Evolutionary conservation across 257 asterid species (phyloP).

Genomic region (Haberlea rhodopensis): DNA sequence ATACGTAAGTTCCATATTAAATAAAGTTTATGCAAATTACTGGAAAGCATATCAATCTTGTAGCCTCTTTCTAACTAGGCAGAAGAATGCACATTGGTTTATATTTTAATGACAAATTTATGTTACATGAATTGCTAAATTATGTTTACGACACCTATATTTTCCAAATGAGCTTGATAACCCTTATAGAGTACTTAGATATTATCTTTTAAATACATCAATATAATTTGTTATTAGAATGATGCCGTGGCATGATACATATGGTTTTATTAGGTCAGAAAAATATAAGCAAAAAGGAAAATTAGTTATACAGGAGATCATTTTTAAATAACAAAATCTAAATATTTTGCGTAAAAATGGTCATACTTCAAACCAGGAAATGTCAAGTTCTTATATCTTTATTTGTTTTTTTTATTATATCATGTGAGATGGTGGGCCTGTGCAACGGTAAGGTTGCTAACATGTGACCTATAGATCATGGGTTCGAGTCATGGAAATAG

Average conservation of each 20-base stretch:
- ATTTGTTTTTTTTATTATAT: not conserved
- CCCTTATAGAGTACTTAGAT: not conserved
- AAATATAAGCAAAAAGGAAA: not conserved
- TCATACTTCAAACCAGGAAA: not conserved
- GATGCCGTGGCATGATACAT: not conserved
- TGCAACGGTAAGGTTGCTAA: too few relatives aligned
- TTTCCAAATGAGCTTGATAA: not conserved
- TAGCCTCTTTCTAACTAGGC: constrained; percentile 8
- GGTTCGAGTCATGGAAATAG: too few relatives aligned
- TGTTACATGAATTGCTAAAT: not conserved
- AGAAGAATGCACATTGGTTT: not conserved
- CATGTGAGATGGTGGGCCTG: too few relatives aligned
- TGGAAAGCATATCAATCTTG: not conserved
- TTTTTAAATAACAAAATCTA: constrained; percentile 10
- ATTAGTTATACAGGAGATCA: constrained; percentile 4
- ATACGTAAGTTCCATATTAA: not conserved
- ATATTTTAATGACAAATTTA: too few relatives aligned
- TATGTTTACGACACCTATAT: too few relatives aligned
- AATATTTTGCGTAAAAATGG: not conserved
- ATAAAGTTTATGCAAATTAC: not conserved
- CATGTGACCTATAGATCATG: too few relatives aligned
- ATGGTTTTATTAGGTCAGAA: not conserved
- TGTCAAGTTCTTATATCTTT: not conserved
- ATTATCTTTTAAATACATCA: not conserved
- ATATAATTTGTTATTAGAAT: constrained; percentile 1